These are phyloP conservation scores for Lasiosphaeriaceae sp. DNA, from an alignment of 495 filamentous ascomycete species.

Conservation along the genomic window DNA sequence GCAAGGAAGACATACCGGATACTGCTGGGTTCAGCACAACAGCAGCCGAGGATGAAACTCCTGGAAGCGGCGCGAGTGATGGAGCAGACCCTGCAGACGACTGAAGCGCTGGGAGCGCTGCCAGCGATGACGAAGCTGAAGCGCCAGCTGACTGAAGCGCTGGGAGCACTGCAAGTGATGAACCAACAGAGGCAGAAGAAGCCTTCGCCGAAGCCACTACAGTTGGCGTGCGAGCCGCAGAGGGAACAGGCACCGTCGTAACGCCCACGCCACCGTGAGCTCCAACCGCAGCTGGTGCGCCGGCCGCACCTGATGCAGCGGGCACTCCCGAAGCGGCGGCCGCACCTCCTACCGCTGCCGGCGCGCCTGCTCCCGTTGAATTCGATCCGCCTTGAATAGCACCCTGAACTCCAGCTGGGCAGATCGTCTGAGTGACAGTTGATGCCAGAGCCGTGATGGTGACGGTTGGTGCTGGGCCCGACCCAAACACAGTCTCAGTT, in stretches of 20 bases:
- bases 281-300: background rate
- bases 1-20: no score
- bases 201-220: conserved; percentile 5
- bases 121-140: background rate
- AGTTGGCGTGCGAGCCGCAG: conserved; percentile 17
- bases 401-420: conserved; percentile 14
- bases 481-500: conserved; percentile 34
- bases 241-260: conserved; percentile 21
- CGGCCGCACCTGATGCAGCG: no score
- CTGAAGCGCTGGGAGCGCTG: background rate
- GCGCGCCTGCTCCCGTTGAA: background rate
- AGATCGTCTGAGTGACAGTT: conserved; percentile 36
- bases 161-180: background rate
- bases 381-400: conserved; percentile 7
- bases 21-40: background rate
- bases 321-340: no score
- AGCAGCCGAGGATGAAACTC: background rate
- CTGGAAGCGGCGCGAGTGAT: background rate
- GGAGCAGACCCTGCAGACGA: no score
- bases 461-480: conserved; percentile 31
- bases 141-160: background rate
- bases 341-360: conserved; percentile 7
- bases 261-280: conserved; percentile 28
- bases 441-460: conserved; percentile 39
- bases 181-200: conserved; percentile 9